A percentile compares a stretch with the other conserved stretches of the same genome.
phyloP scores from a whole-genome alignment of 192 early-diverging fungal genomes.

The Entophlyctis luteolus region DNA sequence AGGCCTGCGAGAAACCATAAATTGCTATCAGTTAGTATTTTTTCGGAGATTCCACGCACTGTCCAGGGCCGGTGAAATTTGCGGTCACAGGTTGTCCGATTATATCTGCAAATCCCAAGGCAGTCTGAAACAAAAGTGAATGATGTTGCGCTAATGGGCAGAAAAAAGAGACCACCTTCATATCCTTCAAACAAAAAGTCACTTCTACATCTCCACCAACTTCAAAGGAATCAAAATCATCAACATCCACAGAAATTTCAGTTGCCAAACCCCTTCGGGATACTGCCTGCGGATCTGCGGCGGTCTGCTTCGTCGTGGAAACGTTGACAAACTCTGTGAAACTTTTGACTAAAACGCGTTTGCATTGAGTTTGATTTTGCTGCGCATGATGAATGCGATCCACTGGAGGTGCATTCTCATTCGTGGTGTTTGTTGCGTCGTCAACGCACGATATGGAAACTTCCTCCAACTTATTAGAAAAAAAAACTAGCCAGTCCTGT shows the following conservation, averaged over 20 bases:
- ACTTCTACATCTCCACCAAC: conserved; percentile 24
- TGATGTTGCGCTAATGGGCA: background rate
- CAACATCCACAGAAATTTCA: conserved; percentile 36
- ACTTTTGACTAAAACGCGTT: conserved; percentile 6
- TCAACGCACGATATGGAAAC: conserved; percentile 27
- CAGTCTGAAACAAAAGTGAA: conserved; percentile 11
- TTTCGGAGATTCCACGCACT: conserved; percentile 26
- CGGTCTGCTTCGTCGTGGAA: no score
- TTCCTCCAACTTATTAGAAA: conserved; percentile 34
- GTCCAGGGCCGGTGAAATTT: conserved; percentile 37
- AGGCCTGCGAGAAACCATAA: conserved; percentile 11
- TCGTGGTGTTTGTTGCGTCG: conserved; percentile 26
- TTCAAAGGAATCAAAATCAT: conserved; percentile 40
- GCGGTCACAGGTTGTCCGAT: conserved; percentile 38
- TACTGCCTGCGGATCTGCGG: conserved; percentile 22
- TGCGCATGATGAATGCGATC: background rate
- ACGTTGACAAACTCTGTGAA: conserved; percentile 8
- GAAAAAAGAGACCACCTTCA: conserved; percentile 32
- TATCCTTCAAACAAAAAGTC: conserved; percentile 36
- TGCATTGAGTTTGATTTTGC: background rate
- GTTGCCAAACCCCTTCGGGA: conserved; percentile 31
- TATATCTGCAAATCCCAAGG: conserved; percentile 34
- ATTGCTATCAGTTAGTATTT: background rate
- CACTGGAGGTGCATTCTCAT: background rate
- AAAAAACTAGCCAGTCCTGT: conserved; percentile 40